Percentiles rank a stretch among this genome's conserved stretches.
phyloP scores from a whole-genome alignment of 2,329 filamentous ascomycete genomes.

The Penicillium sp. region DNA sequence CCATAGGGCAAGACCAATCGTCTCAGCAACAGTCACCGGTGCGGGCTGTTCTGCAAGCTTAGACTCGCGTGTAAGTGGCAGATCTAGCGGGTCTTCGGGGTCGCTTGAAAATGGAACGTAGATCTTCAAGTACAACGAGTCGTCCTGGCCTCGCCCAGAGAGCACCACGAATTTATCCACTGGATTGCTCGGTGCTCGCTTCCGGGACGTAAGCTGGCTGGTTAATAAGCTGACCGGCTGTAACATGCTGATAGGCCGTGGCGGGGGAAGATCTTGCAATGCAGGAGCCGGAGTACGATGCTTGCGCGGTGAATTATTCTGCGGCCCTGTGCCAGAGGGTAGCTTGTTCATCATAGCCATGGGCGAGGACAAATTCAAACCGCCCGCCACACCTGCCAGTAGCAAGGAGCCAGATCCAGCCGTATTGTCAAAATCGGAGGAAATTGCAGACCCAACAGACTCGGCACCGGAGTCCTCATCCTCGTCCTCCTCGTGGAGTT shows the following conservation, averaged over 20 bases:
- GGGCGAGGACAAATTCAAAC: conserved; percentile 53
- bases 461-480: conserved; percentile 46
- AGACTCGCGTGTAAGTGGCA: conserved; percentile 56
- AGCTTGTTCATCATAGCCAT: conserved; percentile 45
- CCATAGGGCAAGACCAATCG: conserved; percentile 64
- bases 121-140: conserved; percentile 63
- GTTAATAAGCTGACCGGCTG: conserved; percentile 59
- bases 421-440: conserved; percentile 56
- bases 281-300: conserved; percentile 47
- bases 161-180: conserved; percentile 61
- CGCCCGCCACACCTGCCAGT: conserved; percentile 49
- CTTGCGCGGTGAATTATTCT: conserved; percentile 54
- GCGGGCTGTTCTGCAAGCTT: conserved; percentile 52
- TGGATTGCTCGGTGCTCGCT: conserved; percentile 59
- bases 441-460: conserved; percentile 51
- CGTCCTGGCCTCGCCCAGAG: conserved; percentile 60
- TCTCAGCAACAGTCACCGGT: conserved; percentile 59
- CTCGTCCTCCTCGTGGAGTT: conserved; percentile 44
- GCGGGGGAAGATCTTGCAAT: conserved; percentile 59
- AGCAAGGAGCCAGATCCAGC: conserved; percentile 57
- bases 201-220: conserved; percentile 57
- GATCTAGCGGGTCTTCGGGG: conserved; percentile 57
- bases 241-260: conserved; percentile 61
- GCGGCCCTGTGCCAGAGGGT: conserved; percentile 34
- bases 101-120: conserved; percentile 61